These are phyloP conservation scores for Pisolithus microcarpus DNA, from an alignment of 768 basidiomycete species.

Conservation along the genomic window DNA sequence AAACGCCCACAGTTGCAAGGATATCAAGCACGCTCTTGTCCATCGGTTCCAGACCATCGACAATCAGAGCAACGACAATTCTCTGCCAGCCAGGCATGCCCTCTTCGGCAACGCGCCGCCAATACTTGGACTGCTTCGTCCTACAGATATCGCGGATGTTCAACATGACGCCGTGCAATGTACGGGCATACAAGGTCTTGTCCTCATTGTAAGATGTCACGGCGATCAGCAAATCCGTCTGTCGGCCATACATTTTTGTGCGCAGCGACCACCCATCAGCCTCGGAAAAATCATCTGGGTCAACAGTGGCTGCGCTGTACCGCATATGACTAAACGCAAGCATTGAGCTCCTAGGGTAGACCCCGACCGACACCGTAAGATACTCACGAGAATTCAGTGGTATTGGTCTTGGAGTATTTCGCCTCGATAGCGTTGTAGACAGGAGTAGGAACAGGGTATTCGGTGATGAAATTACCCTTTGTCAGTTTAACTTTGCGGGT, in stretches of 20 bases:
- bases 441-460: conserved; percentile 82
- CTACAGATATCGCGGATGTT: conserved; percentile 98
- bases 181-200: conserved; percentile 85
- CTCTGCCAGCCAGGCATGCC: conserved; percentile 85
- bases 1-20: conserved; percentile 84
- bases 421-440: conserved; percentile 76
- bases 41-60: conserved; percentile 91
- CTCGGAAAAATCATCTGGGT: conserved; percentile 82
- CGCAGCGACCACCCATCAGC: conserved; percentile 82
- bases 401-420: conserved; percentile 63
- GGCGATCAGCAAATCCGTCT: conserved; percentile 90
- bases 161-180: conserved; percentile 92
- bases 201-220: conserved; percentile 93
- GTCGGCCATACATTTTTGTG: conserved; percentile 75
- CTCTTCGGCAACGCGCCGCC: conserved; percentile 77
- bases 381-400: conserved; percentile 87
- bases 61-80: conserved; percentile 83
- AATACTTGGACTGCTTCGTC: conserved; percentile 90
- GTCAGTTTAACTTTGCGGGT: conserved; percentile 94
- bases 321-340: conserved; percentile 62
- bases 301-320: conserved; percentile 86
- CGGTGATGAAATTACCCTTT: conserved; percentile 86
- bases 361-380: background rate
- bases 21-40: conserved; percentile 91
- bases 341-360: background rate